These are phyloP conservation scores for Plectosphaerella sp. DNA, from an alignment of 2,329 filamentous ascomycete species.

Conservation along the genomic window DNA sequence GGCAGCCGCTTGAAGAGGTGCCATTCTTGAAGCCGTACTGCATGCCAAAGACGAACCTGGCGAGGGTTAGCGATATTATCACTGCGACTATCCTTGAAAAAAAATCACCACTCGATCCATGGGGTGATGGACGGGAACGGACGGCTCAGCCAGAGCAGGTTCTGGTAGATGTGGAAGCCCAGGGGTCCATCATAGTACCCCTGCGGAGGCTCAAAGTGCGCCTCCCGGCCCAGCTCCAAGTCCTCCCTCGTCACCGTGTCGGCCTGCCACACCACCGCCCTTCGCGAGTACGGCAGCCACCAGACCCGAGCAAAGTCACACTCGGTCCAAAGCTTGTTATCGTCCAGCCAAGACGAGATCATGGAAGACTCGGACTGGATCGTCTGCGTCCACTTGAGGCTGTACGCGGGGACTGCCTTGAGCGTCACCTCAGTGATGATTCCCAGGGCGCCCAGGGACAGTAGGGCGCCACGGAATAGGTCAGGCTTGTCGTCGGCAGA, in stretches of 20 bases:
- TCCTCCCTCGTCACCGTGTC: constrained; percentile 51
- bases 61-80: constrained; percentile 25
- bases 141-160: constrained; percentile 76
- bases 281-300: constrained; percentile 93
- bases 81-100: too few species aligned
- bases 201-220: constrained; percentile 51
- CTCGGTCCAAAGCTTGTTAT: constrained; percentile 70
- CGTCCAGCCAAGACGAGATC: constrained; percentile 59
- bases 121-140: constrained; percentile 76
- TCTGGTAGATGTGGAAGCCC: constrained; percentile 89
- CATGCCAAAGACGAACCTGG: constrained; percentile 85
- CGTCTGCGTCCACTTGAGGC: constrained; percentile 81
- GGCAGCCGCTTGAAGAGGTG: constrained; percentile 64
- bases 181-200: constrained; percentile 79
- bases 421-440: constrained; percentile 89
- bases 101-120: constrained; percentile 70
- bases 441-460: constrained; percentile 85
- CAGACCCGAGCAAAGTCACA: constrained; percentile 90
- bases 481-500: constrained; percentile 64
- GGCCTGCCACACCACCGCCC: constrained; percentile 88
- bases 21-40: constrained; percentile 86
- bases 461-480: constrained; percentile 81
- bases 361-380: constrained; percentile 67
- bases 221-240: constrained; percentile 40
- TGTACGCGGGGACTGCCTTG: constrained; percentile 72